Conservation (phyloP, 202 grass and related monocot genomes). For the Thinopyrum obtusiflorum region DNA sequence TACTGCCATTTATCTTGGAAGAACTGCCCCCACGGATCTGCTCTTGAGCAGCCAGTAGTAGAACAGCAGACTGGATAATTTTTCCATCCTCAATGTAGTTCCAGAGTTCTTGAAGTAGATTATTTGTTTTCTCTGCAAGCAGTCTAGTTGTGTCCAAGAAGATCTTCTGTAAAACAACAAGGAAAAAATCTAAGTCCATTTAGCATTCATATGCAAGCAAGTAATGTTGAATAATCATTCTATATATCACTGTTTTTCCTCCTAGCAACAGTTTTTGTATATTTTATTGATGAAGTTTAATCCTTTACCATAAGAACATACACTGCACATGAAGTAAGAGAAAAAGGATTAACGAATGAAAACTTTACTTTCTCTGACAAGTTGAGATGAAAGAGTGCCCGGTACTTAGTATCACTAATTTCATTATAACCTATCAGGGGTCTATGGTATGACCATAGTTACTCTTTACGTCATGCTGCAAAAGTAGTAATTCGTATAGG, state of each 20-base stretch:
- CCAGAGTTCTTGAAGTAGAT: slow-evolving; percentile 13
- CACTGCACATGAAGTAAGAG: not conserved
- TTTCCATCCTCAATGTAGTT: slow-evolving; percentile 25
- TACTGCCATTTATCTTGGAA: not conserved
- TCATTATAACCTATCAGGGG: not conserved
- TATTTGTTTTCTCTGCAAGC: slow-evolving; percentile 20
- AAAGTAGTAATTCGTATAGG: not conserved
- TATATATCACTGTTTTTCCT: not conserved
- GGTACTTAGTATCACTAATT: not conserved
- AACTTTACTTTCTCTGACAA: not conserved
- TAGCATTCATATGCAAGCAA: slow-evolving; percentile 6
- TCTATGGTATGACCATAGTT: not conserved
- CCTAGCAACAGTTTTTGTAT: not conserved
- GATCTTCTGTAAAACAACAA: slow-evolving; percentile 12
- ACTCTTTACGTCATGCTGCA: not conserved
- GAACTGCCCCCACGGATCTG: not conserved
- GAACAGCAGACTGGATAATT: slow-evolving; percentile 10
- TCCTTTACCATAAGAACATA: not conserved
- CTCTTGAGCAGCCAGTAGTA: slow-evolving; percentile 28
- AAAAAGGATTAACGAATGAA: not conserved
- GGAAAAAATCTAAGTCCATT: not conserved
- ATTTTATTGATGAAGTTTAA: not conserved
- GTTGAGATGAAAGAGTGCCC: not conserved
- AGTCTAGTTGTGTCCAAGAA: slow-evolving; percentile 27
- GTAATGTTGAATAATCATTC: not conserved